phyloP scores from a whole-genome alignment of 768 basidiomycete genomes.

The Rhizopogon roseolus region DNA sequence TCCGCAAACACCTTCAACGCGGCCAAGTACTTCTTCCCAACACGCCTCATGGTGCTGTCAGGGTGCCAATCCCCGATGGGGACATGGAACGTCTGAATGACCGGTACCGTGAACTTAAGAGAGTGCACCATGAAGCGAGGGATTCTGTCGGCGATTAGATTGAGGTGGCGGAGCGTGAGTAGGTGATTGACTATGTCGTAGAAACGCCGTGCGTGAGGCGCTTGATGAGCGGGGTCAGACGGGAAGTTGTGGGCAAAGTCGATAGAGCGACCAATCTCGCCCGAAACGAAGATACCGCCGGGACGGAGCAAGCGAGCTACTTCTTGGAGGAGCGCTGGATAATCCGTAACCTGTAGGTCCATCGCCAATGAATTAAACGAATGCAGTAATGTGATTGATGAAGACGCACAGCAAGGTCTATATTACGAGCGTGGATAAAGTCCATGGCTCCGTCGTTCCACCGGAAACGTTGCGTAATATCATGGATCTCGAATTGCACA shows the following conservation, averaged over 20 bases:
- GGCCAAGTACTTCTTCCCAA: conserved; percentile 40
- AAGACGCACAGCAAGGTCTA: conserved; percentile 55
- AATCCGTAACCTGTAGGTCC: conserved; percentile 47
- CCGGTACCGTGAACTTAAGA: conserved; percentile 38
- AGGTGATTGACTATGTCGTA: conserved; percentile 36
- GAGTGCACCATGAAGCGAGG: conserved; percentile 31
- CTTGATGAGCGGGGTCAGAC: conserved; percentile 19
- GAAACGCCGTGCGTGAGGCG: conserved; percentile 24
- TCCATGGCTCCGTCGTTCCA: conserved; percentile 57
- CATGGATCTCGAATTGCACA: conserved; percentile 62
- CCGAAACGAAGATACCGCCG: conserved; percentile 66
- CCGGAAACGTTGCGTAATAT: conserved; percentile 48
- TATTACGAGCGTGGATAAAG: conserved; percentile 58
- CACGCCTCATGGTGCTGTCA: conserved; percentile 16
- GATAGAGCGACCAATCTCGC: conserved; percentile 51
- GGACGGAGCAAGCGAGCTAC: conserved; percentile 59
- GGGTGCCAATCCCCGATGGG: conserved; percentile 56
- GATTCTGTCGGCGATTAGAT: conserved; percentile 32
- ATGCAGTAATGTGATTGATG: background rate
- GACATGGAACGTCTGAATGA: conserved; percentile 30
- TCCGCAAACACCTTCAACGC: conserved; percentile 39
- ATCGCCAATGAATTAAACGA: conserved; percentile 11
- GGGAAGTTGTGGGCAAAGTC: conserved; percentile 31
- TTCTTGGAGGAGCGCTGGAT: conserved; percentile 49
- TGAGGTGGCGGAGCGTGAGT: conserved; percentile 34